These are phyloP conservation scores for Lasiodiplodia sp. DNA, from an alignment of 2,329 filamentous ascomycete genomes.

Conservation along the genomic window DNA sequence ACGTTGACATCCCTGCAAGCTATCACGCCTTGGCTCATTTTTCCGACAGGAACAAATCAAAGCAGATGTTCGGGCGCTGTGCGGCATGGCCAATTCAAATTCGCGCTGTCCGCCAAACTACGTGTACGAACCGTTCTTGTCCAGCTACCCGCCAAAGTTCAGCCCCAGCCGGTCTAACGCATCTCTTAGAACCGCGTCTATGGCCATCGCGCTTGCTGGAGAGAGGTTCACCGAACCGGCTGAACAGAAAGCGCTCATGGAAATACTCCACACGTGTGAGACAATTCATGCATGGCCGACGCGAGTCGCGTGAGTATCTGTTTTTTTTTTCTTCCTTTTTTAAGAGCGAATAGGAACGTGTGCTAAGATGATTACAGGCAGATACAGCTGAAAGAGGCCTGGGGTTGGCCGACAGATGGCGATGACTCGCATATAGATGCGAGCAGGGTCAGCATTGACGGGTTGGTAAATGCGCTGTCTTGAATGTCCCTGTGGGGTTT, in stretches of 20 bases:
- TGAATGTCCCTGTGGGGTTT: neutral
- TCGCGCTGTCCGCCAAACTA: conserved; percentile 61
- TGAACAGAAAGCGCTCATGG: conserved; percentile 59
- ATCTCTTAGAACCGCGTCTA: conserved; percentile 37
- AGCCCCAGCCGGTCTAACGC: conserved; percentile 19
- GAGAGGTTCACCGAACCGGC: conserved; percentile 56
- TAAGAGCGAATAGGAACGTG: too few species aligned
- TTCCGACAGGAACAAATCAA: conserved; percentile 53
- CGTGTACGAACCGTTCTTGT: conserved; percentile 50
- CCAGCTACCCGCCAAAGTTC: conserved; percentile 7
- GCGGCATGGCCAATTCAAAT: conserved; percentile 67
- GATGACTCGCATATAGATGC: conserved; percentile 2
- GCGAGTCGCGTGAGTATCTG: conserved; percentile 50
- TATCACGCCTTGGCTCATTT: neutral
- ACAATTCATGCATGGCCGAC: conserved; percentile 63
- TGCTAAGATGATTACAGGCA: conserved; percentile 17
- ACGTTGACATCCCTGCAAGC: conserved; percentile 33
- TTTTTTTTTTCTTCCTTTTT: too few species aligned
- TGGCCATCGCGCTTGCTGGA: conserved; percentile 48
- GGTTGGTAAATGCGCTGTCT: conserved; percentile 20
- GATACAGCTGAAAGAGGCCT: conserved; percentile 30
- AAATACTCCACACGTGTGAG: conserved; percentile 58
- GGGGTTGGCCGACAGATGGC: conserved; percentile 27
- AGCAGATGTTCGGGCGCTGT: conserved; percentile 60
- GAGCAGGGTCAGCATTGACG: conserved; percentile 24